A percentile compares a stretch with the other conserved stretches of the same genome.
Evolutionary conservation across 495 filamentous ascomycete genomes (phyloP).

Genomic region (Daldinia decipiens): DNA sequence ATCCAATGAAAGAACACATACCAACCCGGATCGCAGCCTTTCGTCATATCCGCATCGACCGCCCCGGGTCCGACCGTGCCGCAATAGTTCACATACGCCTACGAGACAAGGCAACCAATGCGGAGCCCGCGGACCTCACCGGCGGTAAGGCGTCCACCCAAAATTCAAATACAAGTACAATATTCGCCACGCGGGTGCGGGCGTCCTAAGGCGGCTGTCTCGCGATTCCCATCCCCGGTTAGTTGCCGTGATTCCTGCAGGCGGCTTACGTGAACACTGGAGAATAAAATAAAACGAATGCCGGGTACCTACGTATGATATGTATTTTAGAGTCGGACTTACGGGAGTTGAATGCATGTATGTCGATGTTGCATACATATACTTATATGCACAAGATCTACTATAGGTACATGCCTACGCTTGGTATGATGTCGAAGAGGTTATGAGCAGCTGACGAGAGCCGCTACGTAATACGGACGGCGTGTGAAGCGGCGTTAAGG

Average conservation of each 20-base stretch:
- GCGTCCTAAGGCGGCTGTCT: background rate
- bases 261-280: constrained; percentile 9
- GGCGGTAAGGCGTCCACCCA: constrained; percentile 17
- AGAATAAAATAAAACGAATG: background rate
- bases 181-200: constrained; percentile 19
- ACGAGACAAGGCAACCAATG: constrained; percentile 29
- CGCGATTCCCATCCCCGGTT: background rate
- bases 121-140: constrained; percentile 26
- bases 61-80: constrained; percentile 1
- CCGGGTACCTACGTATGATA: background rate
- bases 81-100: background rate
- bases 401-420: background rate
- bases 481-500: constrained; percentile 15
- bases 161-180: background rate
- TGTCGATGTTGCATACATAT: constrained; percentile 1
- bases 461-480: constrained; percentile 22
- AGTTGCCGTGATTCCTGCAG: background rate
- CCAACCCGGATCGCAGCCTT: background rate
- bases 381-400: background rate
- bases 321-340: background rate
- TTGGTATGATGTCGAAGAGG: background rate
- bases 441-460: constrained; percentile 31
- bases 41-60: background rate
- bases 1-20: background rate
- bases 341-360: background rate